phyloP scores from a whole-genome alignment of 345 rosid species.

The Lepidium sativum region DNA sequence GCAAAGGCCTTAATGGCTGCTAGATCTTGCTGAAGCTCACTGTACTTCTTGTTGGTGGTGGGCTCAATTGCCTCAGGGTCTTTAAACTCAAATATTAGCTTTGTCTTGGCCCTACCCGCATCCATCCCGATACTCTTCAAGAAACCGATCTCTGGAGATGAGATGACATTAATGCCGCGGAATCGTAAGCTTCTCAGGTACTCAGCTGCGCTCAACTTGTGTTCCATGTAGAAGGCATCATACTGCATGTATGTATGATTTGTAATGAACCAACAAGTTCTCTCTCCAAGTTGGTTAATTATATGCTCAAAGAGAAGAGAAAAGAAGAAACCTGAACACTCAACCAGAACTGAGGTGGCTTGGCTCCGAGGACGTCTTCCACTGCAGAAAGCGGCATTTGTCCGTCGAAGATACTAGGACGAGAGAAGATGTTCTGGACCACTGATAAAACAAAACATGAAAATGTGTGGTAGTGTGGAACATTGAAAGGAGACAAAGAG shows the following conservation, averaged over 20 bases:
- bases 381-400: conserved; percentile 30
- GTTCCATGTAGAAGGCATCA: conserved; percentile 50
- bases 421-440: conserved; percentile 43
- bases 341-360: conserved; percentile 54
- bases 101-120: conserved; percentile 28
- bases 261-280: conserved; percentile 18
- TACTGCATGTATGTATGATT: conserved; percentile 50
- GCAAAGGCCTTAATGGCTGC: conserved; percentile 51
- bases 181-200: conserved; percentile 27
- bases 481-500: background rate
- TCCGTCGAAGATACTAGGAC: conserved; percentile 50
- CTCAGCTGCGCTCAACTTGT: conserved; percentile 38
- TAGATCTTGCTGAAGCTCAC: conserved; percentile 38
- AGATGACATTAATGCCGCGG: conserved; percentile 27
- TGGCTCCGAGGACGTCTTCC: conserved; percentile 39
- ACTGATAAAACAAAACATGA: conserved; percentile 32
- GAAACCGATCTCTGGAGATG: conserved; percentile 80
- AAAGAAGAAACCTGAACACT: conserved; percentile 61
- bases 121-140: conserved; percentile 45
- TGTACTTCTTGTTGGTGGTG: conserved; percentile 52
- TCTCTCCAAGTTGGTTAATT: background rate
- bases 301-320: background rate
- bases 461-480: background rate
- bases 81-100: conserved; percentile 30
- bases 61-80: conserved; percentile 50